phyloP scores from a whole-genome alignment of 441 rosid species.

The Aleurites moluccanus region DNA sequence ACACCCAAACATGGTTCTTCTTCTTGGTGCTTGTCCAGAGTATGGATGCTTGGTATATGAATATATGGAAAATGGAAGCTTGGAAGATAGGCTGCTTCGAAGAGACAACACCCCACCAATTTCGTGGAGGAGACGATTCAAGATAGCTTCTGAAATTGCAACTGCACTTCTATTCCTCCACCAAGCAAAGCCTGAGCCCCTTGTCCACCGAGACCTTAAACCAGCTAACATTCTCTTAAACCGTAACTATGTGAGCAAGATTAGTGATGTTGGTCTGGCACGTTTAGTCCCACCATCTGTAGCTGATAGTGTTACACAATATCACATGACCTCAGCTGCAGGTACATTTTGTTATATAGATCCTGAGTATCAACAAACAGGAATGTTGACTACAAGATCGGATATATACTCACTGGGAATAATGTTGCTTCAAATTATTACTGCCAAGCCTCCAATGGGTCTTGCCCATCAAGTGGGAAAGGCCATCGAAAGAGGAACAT shows the following conservation, averaged over 20 bases:
- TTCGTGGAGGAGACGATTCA: constrained; percentile 57
- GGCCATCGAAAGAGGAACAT: constrained; percentile 55
- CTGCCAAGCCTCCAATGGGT: constrained; percentile 71
- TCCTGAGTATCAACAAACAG: constrained; percentile 79
- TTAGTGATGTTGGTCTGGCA: constrained; percentile 78
- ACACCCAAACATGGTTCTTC: constrained; percentile 78
- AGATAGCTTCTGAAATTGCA: constrained; percentile 62
- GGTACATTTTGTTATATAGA: constrained; percentile 81
- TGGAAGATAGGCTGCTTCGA: constrained; percentile 59
- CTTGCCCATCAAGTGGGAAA: constrained; percentile 55
- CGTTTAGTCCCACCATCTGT: constrained; percentile 66
- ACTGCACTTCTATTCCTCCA: constrained; percentile 69
- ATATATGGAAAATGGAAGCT: constrained; percentile 62
- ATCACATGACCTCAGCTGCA: constrained; percentile 71
- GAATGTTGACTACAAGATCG: constrained; percentile 61
- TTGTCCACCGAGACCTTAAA: constrained; percentile 76
- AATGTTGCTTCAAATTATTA: constrained; percentile 61
- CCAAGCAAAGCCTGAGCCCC: constrained; percentile 79
- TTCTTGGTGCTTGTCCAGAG: constrained; percentile 77
- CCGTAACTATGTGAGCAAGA: constrained; percentile 64
- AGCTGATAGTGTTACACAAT: constrained; percentile 62
- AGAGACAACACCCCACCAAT: constrained; percentile 52
- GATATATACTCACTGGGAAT: constrained; percentile 68
- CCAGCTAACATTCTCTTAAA: constrained; percentile 79
- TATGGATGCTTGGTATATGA: constrained; percentile 75